A percentile compares a stretch with the other conserved stretches of the same genome.
Evolutionary conservation across 345 rosid genomes (phyloP).

Genomic region (Gossypium australe): DNA sequence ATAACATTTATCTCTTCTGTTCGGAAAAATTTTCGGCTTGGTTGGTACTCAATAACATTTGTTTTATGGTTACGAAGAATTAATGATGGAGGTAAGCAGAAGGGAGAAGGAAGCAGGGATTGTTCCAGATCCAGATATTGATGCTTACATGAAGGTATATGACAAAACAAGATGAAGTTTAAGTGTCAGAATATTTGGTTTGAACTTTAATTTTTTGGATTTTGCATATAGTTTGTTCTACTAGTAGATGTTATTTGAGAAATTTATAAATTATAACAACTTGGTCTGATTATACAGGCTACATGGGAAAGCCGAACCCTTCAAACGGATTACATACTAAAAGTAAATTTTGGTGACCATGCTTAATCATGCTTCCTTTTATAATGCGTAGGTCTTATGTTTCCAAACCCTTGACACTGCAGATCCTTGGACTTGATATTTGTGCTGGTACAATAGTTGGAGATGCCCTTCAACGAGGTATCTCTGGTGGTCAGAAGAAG

Average conservation of each 20-base stretch:
- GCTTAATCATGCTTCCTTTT: not conserved
- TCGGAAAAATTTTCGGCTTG: too few relatives aligned
- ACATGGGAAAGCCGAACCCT: conserved; percentile 32
- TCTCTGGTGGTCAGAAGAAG: conserved; percentile 52
- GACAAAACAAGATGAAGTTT: too few relatives aligned
- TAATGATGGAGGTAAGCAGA: conserved; percentile 36
- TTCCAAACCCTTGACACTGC: not conserved
- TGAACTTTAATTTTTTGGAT: too few relatives aligned
- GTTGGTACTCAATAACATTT: not conserved
- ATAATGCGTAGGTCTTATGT: not conserved
- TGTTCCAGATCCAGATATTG: conserved; percentile 41
- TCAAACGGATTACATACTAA: conserved; percentile 47
- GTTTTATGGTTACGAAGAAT: conserved; percentile 16
- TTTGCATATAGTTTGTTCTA: too few relatives aligned
- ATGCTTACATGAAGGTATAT: conserved; percentile 42
- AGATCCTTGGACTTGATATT: conserved; percentile 46
- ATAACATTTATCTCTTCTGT: not conserved
- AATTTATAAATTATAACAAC: not conserved
- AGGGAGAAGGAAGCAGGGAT: conserved; percentile 44
- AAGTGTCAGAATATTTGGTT: too few relatives aligned
- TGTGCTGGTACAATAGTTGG: conserved; percentile 48
- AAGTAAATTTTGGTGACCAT: conserved; percentile 18
- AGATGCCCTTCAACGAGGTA: conserved; percentile 40
- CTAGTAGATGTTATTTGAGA: too few relatives aligned
- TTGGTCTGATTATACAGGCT: conserved; percentile 28